Conservation (phyloP, 176 grass and related monocot genomes). For the Bonia amplexicaulis region DNA sequence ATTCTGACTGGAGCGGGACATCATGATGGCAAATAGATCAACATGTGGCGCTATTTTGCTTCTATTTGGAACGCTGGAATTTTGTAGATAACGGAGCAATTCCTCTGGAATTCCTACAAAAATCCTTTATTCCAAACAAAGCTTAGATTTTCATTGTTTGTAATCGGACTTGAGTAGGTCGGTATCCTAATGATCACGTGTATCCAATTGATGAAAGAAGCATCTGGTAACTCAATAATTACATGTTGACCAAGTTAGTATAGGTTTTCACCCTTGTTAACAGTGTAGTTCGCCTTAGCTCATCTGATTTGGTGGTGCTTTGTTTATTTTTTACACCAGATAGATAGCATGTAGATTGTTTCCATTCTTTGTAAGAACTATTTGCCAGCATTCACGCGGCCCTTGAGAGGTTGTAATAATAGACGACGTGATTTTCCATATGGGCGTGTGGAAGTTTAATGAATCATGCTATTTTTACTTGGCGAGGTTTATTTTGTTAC, state of each 20-base stretch:
- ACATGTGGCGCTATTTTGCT: not conserved
- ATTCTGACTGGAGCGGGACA: not conserved
- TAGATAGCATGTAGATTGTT: not conserved
- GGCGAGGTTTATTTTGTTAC: not conserved
- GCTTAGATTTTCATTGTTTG: not conserved
- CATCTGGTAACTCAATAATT: conserved; percentile 4
- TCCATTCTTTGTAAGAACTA: conserved; percentile 16
- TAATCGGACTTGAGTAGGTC: not conserved
- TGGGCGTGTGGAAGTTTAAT: not conserved
- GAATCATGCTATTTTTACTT: not conserved
- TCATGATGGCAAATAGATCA: conserved; percentile 9
- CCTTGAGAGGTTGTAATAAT: not conserved
- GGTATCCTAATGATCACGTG: not conserved
- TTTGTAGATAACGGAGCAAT: not conserved
- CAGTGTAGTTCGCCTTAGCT: not conserved
- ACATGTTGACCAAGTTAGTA: conserved; percentile 19
- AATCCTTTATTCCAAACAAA: not conserved
- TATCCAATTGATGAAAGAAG: not conserved
- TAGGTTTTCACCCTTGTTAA: not conserved
- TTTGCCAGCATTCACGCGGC: not conserved
- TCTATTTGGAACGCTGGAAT: not conserved
- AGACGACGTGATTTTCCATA: not conserved
- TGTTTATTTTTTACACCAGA: not conserved
- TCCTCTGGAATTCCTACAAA: not conserved
- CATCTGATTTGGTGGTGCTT: not conserved